Percentiles rank a stretch among this genome's conserved stretches.
These are phyloP conservation scores for Colletotrichum viniferum DNA, from an alignment of 2,329 filamentous ascomycete species.

Conservation along the genomic window DNA sequence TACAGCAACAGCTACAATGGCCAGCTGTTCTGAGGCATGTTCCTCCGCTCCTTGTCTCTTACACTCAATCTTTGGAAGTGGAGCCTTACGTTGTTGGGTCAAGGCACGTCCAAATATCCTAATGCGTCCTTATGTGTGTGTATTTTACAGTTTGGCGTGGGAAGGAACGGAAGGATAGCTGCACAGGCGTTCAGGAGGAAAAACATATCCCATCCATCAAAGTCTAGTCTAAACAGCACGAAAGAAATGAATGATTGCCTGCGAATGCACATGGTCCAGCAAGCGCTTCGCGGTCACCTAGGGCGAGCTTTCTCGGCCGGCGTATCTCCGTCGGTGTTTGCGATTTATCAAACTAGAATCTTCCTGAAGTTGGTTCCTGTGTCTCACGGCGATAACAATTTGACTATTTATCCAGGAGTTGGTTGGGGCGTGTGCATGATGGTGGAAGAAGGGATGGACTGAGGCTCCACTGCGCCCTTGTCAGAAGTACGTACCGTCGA, in stretches of 20 bases:
- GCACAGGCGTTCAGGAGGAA: constrained; percentile 16
- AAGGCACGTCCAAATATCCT: constrained; percentile 6
- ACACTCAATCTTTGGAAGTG: background rate
- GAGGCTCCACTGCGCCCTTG: background rate
- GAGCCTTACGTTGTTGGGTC: background rate
- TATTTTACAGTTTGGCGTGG: constrained; percentile 11
- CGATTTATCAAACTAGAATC: background rate
- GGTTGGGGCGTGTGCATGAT: background rate
- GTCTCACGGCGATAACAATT: background rate
- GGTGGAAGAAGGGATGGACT: background rate
- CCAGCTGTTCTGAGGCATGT: background rate
- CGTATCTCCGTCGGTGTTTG: background rate
- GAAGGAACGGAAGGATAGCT: constrained; percentile 14
- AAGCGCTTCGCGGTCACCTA: background rate
- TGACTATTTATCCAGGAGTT: background rate
- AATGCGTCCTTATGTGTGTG: constrained; percentile 1
- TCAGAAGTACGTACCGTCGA: background rate
- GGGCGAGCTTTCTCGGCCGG: background rate
- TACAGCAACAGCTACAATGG: constrained; percentile 12
- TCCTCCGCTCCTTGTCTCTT: background rate
- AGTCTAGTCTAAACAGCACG: background rate
- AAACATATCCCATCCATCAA: constrained; percentile 1
- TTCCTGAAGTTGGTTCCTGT: background rate
- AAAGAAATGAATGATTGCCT: background rate
- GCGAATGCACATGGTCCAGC: background rate